phyloP scores from a whole-genome alignment of 129 eudicot species.

The Lactuca sativa region DNA sequence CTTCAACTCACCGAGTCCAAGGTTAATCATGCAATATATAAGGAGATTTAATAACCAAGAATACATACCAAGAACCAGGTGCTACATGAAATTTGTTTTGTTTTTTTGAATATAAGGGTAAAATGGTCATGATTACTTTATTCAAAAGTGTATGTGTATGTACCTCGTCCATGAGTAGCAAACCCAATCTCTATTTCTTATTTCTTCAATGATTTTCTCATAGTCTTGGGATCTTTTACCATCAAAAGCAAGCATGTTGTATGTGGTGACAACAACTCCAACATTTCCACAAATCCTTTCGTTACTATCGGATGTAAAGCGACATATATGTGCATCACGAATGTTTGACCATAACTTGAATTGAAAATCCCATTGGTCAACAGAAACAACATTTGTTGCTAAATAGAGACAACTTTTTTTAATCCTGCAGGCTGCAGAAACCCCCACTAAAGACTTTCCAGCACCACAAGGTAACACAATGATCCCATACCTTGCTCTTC shows the following conservation, averaged over 20 bases:
- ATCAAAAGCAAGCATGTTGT: conserved; percentile 97
- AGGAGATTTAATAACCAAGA: too few relatives aligned
- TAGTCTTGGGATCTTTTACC: conserved; percentile 97
- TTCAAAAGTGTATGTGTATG: too few relatives aligned
- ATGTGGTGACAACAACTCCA: conserved; percentile 97
- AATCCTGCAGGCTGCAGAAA: conserved; percentile 92
- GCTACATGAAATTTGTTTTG: not conserved
- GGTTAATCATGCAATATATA: too few relatives aligned
- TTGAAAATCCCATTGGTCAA: conserved; percentile 98
- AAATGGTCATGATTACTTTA: not conserved
- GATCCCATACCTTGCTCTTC: conserved; percentile 98
- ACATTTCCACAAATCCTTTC: conserved; percentile 93
- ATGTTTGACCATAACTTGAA: conserved; percentile 95
- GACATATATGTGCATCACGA: conserved; percentile 84
- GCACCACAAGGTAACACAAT: conserved; percentile 99
- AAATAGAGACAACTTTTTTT: conserved; percentile 92
- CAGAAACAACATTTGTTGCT: conserved; percentile 97
- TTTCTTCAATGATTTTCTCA: conserved; percentile 98
- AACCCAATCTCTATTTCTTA: conserved; percentile 95
- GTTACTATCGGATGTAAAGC: conserved; percentile 95
- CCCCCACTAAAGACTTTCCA: conserved; percentile 95
- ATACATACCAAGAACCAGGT: too few relatives aligned
- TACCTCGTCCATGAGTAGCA: conserved; percentile 98
- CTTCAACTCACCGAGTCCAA: too few relatives aligned
- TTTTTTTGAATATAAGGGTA: not conserved